Conservation (phyloP, 2,329 filamentous ascomycete species). For the Magnaporthiopsis rhizophila region DNA sequence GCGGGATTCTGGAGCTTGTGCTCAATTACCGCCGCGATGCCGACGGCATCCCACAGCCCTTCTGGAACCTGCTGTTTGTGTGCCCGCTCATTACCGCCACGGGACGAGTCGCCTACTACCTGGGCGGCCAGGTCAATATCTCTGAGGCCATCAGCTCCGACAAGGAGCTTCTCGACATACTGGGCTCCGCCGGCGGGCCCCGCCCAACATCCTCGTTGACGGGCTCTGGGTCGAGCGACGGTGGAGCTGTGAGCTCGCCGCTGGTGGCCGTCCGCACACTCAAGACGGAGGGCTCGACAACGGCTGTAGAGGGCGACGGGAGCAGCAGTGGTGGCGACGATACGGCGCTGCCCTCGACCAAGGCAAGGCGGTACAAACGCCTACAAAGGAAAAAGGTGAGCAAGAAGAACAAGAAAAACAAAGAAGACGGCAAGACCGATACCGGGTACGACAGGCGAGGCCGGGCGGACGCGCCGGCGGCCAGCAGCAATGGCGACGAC, state of each 20-base stretch:
- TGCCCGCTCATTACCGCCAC: slow-evolving; percentile 40
- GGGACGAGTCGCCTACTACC: slow-evolving; percentile 41
- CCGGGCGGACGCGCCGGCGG: neutral
- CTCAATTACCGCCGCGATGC: slow-evolving; percentile 35
- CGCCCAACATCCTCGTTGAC: neutral
- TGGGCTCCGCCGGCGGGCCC: slow-evolving; percentile 17
- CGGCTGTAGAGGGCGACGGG: neutral
- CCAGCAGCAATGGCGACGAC: neutral
- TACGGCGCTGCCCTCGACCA: neutral
- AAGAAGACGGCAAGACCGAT: neutral
- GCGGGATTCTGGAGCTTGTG: slow-evolving; percentile 34
- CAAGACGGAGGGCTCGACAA: neutral
- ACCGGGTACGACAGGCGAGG: neutral
- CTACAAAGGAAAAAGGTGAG: neutral
- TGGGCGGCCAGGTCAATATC: slow-evolving; percentile 50
- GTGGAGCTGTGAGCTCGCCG: neutral
- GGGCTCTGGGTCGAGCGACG: neutral
- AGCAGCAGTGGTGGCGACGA: neutral
- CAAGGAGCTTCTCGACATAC: slow-evolving; percentile 41
- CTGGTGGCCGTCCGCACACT: neutral
- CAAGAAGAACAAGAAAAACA: neutral
- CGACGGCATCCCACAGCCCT: slow-evolving; percentile 33
- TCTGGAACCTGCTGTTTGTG: slow-evolving; percentile 48
- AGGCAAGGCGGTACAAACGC: neutral
- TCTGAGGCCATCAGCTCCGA: slow-evolving; percentile 42